These are phyloP conservation scores for Macrolepiota dolichaula DNA, from an alignment of 768 basidiomycete genomes.

Conservation along the genomic window DNA sequence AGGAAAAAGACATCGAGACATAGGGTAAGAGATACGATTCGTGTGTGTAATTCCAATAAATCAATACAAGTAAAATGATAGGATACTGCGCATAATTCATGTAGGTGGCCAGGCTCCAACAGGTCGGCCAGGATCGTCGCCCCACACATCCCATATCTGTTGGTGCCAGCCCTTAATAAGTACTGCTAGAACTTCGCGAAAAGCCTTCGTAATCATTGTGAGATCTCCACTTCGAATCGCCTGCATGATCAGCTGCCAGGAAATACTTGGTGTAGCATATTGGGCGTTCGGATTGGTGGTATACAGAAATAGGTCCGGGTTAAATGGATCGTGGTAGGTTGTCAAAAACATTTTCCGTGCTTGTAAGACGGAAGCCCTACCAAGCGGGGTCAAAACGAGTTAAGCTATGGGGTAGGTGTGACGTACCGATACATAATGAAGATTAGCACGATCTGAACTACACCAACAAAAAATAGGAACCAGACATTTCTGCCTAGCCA, in stretches of 20 bases:
- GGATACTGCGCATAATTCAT: slow-evolving; percentile 15
- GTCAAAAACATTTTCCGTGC: slow-evolving; percentile 63
- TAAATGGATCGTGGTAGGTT: slow-evolving; percentile 76
- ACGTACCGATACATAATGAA: slow-evolving; percentile 59
- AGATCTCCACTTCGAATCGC: slow-evolving; percentile 6
- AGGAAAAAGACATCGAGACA: slow-evolving; percentile 16
- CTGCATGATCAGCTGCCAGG: slow-evolving; percentile 16
- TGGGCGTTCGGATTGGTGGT: slow-evolving; percentile 37
- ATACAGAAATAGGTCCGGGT: slow-evolving; percentile 65
- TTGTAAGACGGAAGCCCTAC: slow-evolving; percentile 42
- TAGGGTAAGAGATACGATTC: not conserved
- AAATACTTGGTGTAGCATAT: slow-evolving; percentile 29
- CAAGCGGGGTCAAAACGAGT: slow-evolving; percentile 11
- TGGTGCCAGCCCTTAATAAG: slow-evolving; percentile 31
- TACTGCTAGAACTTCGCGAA: slow-evolving; percentile 30
- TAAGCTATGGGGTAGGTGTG: not conserved
- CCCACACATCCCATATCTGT: slow-evolving; percentile 43
- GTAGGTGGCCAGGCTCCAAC: slow-evolving; percentile 37
- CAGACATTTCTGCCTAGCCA: slow-evolving; percentile 14
- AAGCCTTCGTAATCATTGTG: slow-evolving; percentile 24
- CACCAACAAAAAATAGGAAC: slow-evolving; percentile 17
- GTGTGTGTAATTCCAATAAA: not conserved
- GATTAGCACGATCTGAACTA: slow-evolving; percentile 43
- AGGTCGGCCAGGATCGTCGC: slow-evolving; percentile 25
- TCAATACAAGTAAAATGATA: not conserved